A percentile compares a stretch with the other conserved stretches of the same genome.
Conservation (phyloP, 2,329 filamentous ascomycete species). For the Fonsecaea monophora region DNA sequence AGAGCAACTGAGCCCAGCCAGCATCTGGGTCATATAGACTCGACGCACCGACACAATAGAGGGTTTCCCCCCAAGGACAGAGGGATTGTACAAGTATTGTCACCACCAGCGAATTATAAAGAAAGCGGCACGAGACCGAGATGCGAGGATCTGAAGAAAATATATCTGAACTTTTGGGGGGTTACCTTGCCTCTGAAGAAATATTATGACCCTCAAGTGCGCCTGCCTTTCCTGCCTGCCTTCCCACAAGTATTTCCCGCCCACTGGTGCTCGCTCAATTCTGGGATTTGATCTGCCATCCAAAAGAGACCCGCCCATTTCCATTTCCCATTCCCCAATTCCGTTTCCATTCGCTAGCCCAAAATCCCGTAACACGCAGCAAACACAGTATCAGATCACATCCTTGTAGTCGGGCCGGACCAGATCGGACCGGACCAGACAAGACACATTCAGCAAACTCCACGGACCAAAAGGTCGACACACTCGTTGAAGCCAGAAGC, state of each 20-base stretch:
- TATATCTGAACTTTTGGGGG: background rate
- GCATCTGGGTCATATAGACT: background rate
- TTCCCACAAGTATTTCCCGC: background rate
- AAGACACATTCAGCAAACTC: too few relatives aligned
- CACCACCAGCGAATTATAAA: background rate
- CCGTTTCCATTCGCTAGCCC: background rate
- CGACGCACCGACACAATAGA: background rate
- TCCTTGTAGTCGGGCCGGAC: background rate
- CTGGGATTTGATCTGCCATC: constrained; percentile 2
- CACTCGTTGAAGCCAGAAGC: too few relatives aligned
- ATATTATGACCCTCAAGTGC: background rate
- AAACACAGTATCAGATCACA: background rate
- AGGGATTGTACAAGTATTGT: background rate
- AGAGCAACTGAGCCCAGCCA: constrained; percentile 22
- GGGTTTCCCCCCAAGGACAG: background rate
- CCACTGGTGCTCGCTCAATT: background rate
- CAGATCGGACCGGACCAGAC: too few relatives aligned
- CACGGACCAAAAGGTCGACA: too few relatives aligned
- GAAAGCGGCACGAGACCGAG: background rate
- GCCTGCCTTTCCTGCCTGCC: background rate
- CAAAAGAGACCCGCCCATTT: background rate
- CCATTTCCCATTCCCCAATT: background rate
- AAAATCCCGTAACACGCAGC: background rate
- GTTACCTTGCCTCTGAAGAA: background rate
- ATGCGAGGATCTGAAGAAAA: background rate